A percentile compares a stretch with the other conserved stretches of the same genome.
Evolutionary conservation across 805 yeast genomes (phyloP).

Genomic region (Lipomyces orientalis): DNA sequence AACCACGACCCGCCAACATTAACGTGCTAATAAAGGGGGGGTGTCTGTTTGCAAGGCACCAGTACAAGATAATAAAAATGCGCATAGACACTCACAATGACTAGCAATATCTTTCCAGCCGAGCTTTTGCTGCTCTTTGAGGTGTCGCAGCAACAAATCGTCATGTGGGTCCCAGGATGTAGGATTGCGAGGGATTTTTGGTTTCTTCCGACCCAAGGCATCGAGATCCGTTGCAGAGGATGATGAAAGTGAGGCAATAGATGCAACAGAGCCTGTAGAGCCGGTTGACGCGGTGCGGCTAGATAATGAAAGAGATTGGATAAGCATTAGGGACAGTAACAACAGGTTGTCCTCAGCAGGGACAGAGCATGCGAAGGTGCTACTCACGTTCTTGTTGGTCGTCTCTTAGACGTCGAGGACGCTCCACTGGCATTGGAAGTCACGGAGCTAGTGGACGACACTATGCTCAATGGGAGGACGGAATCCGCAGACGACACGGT

Average conservation of each 20-base stretch:
- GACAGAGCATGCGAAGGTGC: background rate
- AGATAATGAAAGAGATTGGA: background rate
- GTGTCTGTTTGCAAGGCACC: background rate
- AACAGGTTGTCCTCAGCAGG: background rate
- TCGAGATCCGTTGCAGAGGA: conserved; percentile 29
- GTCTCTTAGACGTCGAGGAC: conserved; percentile 27
- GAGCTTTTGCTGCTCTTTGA: conserved; percentile 80
- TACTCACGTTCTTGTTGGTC: conserved; percentile 30
- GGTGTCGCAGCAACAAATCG: conserved; percentile 69
- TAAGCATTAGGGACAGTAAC: background rate
- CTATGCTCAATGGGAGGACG: background rate
- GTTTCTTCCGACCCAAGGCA: conserved; percentile 36
- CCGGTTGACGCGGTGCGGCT: conserved; percentile 36
- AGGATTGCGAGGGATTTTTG: conserved; percentile 46
- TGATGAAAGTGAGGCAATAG: conserved; percentile 27
- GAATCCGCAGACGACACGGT: conserved; percentile 11
- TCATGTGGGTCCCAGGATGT: conserved; percentile 82
- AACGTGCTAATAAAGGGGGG: background rate
- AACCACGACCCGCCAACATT: background rate
- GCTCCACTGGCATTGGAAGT: background rate
- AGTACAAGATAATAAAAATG: conserved; percentile 3
- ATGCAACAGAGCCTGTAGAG: conserved; percentile 30
- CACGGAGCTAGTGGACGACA: background rate
- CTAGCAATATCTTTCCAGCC: conserved; percentile 91
- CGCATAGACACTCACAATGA: conserved; percentile 50